phyloP scores from a whole-genome alignment of 441 rosid genomes.

The Biscutella auriculata region DNA sequence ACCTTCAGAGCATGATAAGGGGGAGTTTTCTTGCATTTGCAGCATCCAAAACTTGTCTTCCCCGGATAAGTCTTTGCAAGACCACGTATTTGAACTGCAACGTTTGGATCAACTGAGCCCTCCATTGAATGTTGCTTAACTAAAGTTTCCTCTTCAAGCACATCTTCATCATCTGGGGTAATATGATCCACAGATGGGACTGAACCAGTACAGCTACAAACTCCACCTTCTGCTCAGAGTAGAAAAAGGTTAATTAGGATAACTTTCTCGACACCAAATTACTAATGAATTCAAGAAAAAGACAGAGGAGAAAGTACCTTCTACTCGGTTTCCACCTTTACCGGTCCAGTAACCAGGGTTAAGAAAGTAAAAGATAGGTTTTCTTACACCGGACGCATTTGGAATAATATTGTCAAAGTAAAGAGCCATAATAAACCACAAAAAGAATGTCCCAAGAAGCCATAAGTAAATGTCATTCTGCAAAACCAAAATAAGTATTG shows the following conservation, averaged over 20 bases:
- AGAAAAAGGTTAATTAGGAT: not conserved
- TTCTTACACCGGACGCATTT: conserved; percentile 75
- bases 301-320: conserved; percentile 35
- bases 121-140: conserved; percentile 49
- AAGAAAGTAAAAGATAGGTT: conserved; percentile 55
- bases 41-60: conserved; percentile 45
- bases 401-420: conserved; percentile 82
- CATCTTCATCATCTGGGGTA: conserved; percentile 73
- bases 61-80: conserved; percentile 82
- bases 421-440: conserved; percentile 67
- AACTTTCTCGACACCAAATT: not conserved
- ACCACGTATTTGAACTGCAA: conserved; percentile 83
- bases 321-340: conserved; percentile 50
- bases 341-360: conserved; percentile 85
- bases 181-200: conserved; percentile 40
- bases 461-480: conserved; percentile 66
- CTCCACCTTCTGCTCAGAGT: conserved; percentile 53
- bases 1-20: conserved; percentile 85
- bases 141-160: conserved; percentile 66
- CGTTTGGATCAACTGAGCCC: conserved; percentile 34
- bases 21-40: conserved; percentile 64
- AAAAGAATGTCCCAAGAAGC: conserved; percentile 46
- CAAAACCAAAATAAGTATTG: conserved; percentile 10
- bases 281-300: not conserved
- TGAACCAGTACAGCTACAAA: conserved; percentile 68